Evolutionary conservation across 805 yeast species (phyloP).

Genomic region (Yarrowia yakushimensis): DNA sequence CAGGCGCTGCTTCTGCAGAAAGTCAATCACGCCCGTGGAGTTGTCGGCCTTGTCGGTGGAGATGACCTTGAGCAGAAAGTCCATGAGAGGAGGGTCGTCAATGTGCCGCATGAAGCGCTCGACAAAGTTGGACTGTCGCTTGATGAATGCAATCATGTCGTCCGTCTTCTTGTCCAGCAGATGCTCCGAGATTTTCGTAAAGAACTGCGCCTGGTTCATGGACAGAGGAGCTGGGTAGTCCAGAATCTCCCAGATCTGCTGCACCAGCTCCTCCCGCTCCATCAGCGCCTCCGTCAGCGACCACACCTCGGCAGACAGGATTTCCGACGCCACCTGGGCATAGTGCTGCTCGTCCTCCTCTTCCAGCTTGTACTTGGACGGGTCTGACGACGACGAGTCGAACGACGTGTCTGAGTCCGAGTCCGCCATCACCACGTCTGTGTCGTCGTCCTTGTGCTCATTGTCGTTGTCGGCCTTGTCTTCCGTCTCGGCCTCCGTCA

Average conservation of each 20-base stretch:
- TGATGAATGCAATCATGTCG: conserved; percentile 67
- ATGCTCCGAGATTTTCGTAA: conserved; percentile 88
- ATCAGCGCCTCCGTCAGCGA: conserved; percentile 84
- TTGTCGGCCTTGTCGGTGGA: conserved; percentile 89
- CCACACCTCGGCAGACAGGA: conserved; percentile 90
- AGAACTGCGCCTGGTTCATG: conserved; percentile 75
- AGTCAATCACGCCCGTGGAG: conserved; percentile 81
- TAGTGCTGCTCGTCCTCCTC: conserved; percentile 33
- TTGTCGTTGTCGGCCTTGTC: conserved; percentile 30
- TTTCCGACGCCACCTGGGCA: conserved; percentile 78
- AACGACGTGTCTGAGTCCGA: conserved; percentile 28
- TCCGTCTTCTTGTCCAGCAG: conserved; percentile 83
- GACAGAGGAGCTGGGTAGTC: conserved; percentile 66
- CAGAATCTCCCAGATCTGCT: conserved; percentile 73
- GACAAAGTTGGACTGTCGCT: conserved; percentile 66
- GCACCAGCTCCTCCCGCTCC: conserved; percentile 63
- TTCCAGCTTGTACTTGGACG: conserved; percentile 31
- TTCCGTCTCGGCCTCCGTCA: no score
- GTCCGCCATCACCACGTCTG: not conserved
- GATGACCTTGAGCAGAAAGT: conserved; percentile 79
- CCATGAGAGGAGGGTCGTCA: conserved; percentile 93
- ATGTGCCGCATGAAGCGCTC: conserved; percentile 79
- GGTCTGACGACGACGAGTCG: conserved; percentile 36
- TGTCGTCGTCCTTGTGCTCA: conserved; percentile 27
- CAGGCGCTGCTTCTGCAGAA: conserved; percentile 66